phyloP scores from a whole-genome alignment of 2,329 filamentous ascomycete species.

The Beauveria rudraprayagi region DNA sequence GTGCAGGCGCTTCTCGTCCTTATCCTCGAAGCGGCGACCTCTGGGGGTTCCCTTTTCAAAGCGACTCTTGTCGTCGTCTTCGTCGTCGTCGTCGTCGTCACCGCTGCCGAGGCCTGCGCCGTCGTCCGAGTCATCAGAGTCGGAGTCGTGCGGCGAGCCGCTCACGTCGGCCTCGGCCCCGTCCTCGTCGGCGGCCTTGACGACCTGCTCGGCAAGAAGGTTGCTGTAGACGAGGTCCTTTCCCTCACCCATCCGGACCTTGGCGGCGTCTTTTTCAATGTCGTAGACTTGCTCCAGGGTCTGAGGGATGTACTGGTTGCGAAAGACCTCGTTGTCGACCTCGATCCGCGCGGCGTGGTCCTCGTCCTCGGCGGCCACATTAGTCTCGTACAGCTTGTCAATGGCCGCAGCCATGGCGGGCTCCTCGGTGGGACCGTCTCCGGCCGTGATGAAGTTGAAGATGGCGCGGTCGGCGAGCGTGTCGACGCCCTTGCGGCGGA shows the following conservation, averaged over 20 bases:
- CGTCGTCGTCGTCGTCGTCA: conserved; percentile 30
- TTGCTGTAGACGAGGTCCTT: conserved; percentile 78
- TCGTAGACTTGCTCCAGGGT: conserved; percentile 95
- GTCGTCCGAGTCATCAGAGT: conserved; percentile 19
- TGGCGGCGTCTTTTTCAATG: conserved; percentile 80
- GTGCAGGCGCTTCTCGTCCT: conserved; percentile 73
- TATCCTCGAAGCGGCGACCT: conserved; percentile 82
- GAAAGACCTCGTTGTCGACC: conserved; percentile 85
- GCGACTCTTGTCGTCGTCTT: conserved; percentile 34
- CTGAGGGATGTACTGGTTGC: conserved; percentile 93
- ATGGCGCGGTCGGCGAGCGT: conserved; percentile 69
- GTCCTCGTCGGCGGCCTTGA: conserved; percentile 31
- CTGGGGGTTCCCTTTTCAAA: conserved; percentile 64
- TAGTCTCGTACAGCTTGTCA: conserved; percentile 57
- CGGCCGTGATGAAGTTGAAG: conserved; percentile 72
- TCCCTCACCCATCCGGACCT: conserved; percentile 64
- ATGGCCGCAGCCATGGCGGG: conserved; percentile 53
- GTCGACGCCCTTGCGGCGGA: conserved; percentile 76
- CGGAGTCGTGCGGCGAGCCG: conserved; percentile 25
- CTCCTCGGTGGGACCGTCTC: conserved; percentile 52
- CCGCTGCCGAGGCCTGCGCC: conserved; percentile 36
- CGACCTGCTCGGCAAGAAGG: conserved; percentile 64
- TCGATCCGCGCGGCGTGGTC: conserved; percentile 53
- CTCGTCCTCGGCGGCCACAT: conserved; percentile 40
- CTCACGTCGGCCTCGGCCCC: conserved; percentile 25